Evolutionary conservation across 2,329 filamentous ascomycete species (phyloP).

Genomic region (Fusarium incarnatum): DNA sequence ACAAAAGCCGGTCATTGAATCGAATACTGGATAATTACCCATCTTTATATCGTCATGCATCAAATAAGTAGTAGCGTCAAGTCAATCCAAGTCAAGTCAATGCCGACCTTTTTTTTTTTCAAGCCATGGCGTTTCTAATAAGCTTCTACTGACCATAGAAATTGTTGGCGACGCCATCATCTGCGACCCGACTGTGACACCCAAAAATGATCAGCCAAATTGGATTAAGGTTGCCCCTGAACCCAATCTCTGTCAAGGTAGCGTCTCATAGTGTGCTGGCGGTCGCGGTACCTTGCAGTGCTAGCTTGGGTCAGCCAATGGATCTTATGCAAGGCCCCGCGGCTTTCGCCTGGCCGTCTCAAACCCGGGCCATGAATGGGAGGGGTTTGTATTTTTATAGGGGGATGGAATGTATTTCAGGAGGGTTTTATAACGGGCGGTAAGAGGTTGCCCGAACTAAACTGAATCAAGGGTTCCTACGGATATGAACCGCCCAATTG

Average conservation of each 20-base stretch:
- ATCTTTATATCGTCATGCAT: conserved; percentile 8
- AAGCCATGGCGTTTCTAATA: conserved; percentile 24
- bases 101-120: background rate
- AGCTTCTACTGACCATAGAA: conserved; percentile 12
- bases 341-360: conserved; percentile 32
- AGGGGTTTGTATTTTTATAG: background rate
- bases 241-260: conserved; percentile 29
- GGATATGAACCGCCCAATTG: background rate
- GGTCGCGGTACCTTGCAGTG: conserved; percentile 38
- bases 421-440: conserved; percentile 20
- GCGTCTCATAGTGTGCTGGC: conserved; percentile 22
- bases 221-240: conserved; percentile 27
- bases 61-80: background rate
- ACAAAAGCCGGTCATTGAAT: background rate
- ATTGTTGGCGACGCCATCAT: conserved; percentile 6
- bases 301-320: conserved; percentile 10
- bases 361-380: conserved; percentile 30
- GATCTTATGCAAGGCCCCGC: conserved; percentile 32
- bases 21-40: background rate
- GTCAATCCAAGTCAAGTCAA: background rate
- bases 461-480: background rate
- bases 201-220: conserved; percentile 7
- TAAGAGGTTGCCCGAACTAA: background rate
- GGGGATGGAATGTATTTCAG: conserved; percentile 21
- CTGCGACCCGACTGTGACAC: conserved; percentile 7